Conservation (phyloP, 495 filamentous ascomycete species). For the Darksidea phi region DNA sequence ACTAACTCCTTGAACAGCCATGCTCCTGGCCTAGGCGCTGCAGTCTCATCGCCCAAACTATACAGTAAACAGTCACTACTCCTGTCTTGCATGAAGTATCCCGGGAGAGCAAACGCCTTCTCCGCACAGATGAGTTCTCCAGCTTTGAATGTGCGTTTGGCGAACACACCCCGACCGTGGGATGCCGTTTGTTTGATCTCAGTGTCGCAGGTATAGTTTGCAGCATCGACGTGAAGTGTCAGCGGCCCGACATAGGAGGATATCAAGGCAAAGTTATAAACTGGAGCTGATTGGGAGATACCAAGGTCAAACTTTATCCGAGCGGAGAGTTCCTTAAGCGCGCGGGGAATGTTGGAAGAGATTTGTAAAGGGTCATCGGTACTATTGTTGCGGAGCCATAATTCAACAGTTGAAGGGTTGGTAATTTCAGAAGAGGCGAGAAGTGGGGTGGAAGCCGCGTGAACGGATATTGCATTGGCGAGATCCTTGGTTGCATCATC, state of each 20-base stretch:
- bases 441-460: not conserved
- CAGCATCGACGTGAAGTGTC: constrained; percentile 30
- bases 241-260: constrained; percentile 31
- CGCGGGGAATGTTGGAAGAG: not conserved
- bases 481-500: constrained; percentile 25
- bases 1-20: constrained; percentile 46
- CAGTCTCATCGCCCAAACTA: constrained; percentile 23
- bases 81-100: constrained; percentile 35
- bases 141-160: constrained; percentile 49
- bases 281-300: constrained; percentile 9
- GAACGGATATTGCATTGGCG: constrained; percentile 7
- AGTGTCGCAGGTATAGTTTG: constrained; percentile 20
- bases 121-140: constrained; percentile 58
- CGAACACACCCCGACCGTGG: constrained; percentile 51
- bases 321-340: constrained; percentile 16
- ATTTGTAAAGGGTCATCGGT: constrained; percentile 13
- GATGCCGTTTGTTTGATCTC: constrained; percentile 31
- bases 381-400: constrained; percentile 21
- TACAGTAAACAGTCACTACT: constrained; percentile 37
- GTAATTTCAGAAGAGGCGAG: not conserved
- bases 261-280: constrained; percentile 22
- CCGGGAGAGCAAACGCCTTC: constrained; percentile 51
- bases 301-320: constrained; percentile 31
- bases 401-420: not conserved
- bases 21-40: constrained; percentile 35